Evolutionary conservation across 768 basidiomycete genomes (phyloP), one percentile per base, ranked within the genome.

Genomic region (Lyophyllum decastes): DNA sequence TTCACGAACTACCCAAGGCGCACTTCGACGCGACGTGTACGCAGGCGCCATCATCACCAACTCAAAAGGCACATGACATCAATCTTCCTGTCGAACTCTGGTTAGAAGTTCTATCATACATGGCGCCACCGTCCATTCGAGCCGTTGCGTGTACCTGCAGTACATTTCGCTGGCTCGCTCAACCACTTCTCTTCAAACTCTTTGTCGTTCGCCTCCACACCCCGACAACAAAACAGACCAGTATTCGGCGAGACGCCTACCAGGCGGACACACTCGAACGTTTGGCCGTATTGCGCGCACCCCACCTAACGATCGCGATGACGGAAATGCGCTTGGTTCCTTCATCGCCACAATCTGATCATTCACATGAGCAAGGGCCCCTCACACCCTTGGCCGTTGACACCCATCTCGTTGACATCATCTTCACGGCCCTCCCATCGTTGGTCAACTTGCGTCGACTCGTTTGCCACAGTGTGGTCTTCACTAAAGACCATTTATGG

Each of bases 101-200:
- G 60, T 58, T 64, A 17, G 60, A 66, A 46, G 50, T 61, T 7
- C 57, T 64, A 19, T 58, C 60, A n/a, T 47, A 60, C 24, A 48
- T 53, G 17, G 24, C 58, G 22, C 25, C 45, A 12, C 19, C 49
- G 9, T 55, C 62, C 9, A 61, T 61, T 17, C 43, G 57, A 19
- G 51, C 54, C 33, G 25, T 64, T 17, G 46, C 58, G 12, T 48
- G 19, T 2, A 64, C 60, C 21, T 66, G 62, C 45, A 58, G 49
- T n/a, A 21, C 58, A 30, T 46, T 66, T 27, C 60, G 64, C 33
- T 60, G 54, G 58, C 25, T 66, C 3, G 60, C 64, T 5, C 64
- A 66, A 24, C 64, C 64, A 7, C 43, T 58, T 12, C 57, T 66
- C 27, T 66, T 66, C 58, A 64, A 66, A 17, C n/a, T 52, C 19